Base-by-base conservation (phyloP, 495 filamentous ascomycete species). In the Lichenothelia convexa region DNA sequence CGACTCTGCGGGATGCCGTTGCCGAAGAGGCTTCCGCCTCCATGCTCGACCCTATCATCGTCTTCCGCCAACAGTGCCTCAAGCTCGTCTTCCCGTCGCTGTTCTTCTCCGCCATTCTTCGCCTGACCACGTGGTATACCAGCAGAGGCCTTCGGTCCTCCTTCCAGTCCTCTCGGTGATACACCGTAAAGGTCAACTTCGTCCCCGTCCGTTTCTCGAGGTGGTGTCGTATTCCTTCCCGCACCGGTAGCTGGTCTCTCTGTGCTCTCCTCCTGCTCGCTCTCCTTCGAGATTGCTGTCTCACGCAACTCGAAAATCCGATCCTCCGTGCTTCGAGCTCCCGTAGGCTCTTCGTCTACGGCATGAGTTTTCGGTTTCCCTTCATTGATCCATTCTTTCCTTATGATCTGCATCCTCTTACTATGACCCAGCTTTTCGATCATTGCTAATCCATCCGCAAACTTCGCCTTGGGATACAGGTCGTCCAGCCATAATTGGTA, bases 401-500 rank as follows among this genome's bases (percentile, higher is more conserved):
- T 65, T 65, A 82, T 76, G 8, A 67, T 65, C 36, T 80, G 81
- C 42, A 83, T 61, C 3, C 66, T 60, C 49, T 71, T 78, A 24
- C 75, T 79, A 54, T 95, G 89, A 1, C 89, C 89, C 3, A 84
- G 59, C 56, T 92, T 94, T 56, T 99, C 91, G 5, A 94, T 82
- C 56, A 94, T 94, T 21, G 73, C 58, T 15, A 94, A 61, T 3
- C 80, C 89, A 48, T 99, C 91, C 18, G 78, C 64, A 41, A 99
- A 95, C 49, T 84, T 91, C 1, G 86, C 89, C 45, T 86, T 83
- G 30, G 89, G 91, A 46, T 82, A 99, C 18, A 99, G 64, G 41
- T 93, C 83, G 52, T 99, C 89, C 4, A 95, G 80, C 89, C 89
- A 99, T 44, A 91, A 58, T 52, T 95, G 89, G 53, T 95, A 99